Evolutionary conservation across 805 yeast genomes (phyloP), one percentile per base, ranked within the genome.

Genomic region (Teunomyces gatunensis): DNA sequence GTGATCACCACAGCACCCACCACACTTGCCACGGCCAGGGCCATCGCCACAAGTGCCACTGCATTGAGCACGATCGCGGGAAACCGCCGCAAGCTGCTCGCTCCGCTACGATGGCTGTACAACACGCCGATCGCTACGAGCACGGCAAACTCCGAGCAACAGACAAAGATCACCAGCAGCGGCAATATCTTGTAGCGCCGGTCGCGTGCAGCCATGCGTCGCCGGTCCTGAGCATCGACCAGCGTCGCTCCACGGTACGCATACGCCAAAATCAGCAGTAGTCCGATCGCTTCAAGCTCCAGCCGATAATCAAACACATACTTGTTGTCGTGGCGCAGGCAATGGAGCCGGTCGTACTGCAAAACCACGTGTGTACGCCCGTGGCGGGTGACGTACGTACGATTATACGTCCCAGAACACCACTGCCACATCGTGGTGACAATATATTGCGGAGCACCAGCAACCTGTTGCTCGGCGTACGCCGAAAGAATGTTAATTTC

Each of bases 391-490:
- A 21, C 25, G 25, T 21, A 21, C 25, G 25, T 21, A 6, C 25
- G 25, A 6, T 21, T 21, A 6, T 21, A 21, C 7, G 25, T 21
- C 7, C 78, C 79, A 44, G 61, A 68, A 54, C 84, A 79, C 71
- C 77, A 77, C 43, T 64, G 59, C 69, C 73, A 66, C 3, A 77
- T 43, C 5, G 73, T 64, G 0, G 74, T 65, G 9, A 66, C 52
- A 4, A 78, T 67, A 48, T 64, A 73, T 55, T 80, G 82, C 1
- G 85, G 84, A 1, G 81, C 77, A 25, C 56, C 50, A 5, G 64
- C 63, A 11, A 80, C 81, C 52, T 78, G 76, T 3, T 58, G 59
- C 48, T 70, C 65, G 3, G 81, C 74, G 54, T 79, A 81, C 11
- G 65, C 60, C 1, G 78, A 65, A 32, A 81, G 58, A 5, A 79